Evolutionary conservation across 2,329 filamentous ascomycete genomes (phyloP), one percentile per base, ranked within the genome.

Genomic region (Xylariaceae sp.): DNA sequence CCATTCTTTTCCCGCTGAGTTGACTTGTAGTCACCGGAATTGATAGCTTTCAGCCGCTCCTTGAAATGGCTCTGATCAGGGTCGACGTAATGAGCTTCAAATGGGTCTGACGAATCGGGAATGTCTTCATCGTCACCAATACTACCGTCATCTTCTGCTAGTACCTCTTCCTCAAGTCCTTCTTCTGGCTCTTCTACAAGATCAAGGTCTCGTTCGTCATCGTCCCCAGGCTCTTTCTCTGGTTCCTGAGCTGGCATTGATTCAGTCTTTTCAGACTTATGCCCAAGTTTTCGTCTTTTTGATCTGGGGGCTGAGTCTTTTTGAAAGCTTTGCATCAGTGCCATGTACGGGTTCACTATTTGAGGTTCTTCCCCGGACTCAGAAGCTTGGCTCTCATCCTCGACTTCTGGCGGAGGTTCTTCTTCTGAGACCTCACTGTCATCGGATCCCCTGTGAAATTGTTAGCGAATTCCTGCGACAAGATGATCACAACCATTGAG

Each of bases 81-180:
- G 32, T 73, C 73, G 26, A 80, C 78, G 60, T 94, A 95, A 64
- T 96, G 91, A 7, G 71, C 66, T 49, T 93, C 85, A 56, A 94
- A 96, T 0, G 88, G 85, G 61, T 95, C 87, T 4, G 62, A 59
- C 2, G 64, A 49, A 44, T 65, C 65, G 4, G 54, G 65, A 66
- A 68, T 61, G 48, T 79, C 71, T 36, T 74, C 71, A 12, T 76
- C 71, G 33, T 78, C 74, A 16, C 73, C 73, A 9, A 68, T 63
- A 11, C 11, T 6, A 26, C 11, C 11, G 0, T 59, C 63, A 4
- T 63, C 60, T 11, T 67, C 64, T 12, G 64, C 49, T 29, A 50
- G 30, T 30, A 41, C 46, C 31, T 61, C 62, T 17, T 56, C 60
- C 3, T 63, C 61, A 1, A 67, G 66, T 1, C 67, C 71, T 34